Base-by-base conservation (phyloP, 306 rosid species). In the Lupinus albus region DNA sequence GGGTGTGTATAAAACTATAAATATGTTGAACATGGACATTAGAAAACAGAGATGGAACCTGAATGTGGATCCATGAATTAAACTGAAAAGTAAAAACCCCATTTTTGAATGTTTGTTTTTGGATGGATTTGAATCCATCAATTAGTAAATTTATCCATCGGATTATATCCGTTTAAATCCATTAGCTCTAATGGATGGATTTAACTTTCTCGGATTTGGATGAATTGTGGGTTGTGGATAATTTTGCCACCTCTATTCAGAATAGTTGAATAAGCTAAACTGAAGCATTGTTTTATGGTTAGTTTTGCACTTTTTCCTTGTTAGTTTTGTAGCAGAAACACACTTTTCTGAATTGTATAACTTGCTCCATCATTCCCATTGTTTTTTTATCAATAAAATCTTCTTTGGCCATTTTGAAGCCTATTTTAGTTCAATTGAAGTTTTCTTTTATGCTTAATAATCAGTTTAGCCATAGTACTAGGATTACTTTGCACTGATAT, bases 401-500 rank as follows among this genome's bases (percentile, higher is more conserved):
- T 18, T 4, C 3, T 14, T 60, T 8, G 44, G 18, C 44, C 12
- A 45, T 5, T 67, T 63, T 39, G 36, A 49, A 73, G 30, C 65
- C 30, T 25, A 25, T 25, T 25, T 25, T 25, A 25, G 30, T 25
- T 2, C 30, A 25, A 25, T 25, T 25, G 4, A 25, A 25, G 2
- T 2, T 25, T 25, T 25, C 30, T 25, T 25, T 25, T 25, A 1
- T 25, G 30, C 30, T 25, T 25, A 25, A 25, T 25, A 25, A 25
- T 25, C 30, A 17, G 25, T 68, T 64, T 78, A 64, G 59, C 58
- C 12, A 42, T 74, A 20, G 51, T 66, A 61, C 42, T 61, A 20
- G 48, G 44, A 44, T 74, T 64, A 62, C 68, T 79, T 78, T 61
- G 64, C 52, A 20, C 69, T 68, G 74, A 77, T 59, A 25, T 42